Evolutionary conservation across 225 moss, liverwort and hornwort genomes (phyloP).

Genomic region (Pseudisothecium myosuroides): DNA sequence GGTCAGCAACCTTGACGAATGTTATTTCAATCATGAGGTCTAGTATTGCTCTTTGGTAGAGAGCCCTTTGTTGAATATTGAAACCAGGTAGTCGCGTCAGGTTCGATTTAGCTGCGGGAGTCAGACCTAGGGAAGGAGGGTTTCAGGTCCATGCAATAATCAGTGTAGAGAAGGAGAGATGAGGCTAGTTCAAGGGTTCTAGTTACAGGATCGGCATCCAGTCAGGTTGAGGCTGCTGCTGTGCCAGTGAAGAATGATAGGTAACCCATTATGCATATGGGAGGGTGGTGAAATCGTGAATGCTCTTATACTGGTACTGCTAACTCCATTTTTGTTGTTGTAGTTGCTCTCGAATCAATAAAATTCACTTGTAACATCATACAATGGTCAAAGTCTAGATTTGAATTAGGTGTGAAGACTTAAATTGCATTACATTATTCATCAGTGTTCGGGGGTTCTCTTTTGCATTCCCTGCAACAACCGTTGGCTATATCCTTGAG

Average conservation of each 20-base stretch:
- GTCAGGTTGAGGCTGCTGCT: neutral
- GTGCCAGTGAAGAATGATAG: slow-evolving; percentile 6
- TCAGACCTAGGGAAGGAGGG: slow-evolving; percentile 5
- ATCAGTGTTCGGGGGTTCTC: neutral
- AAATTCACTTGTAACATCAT: slow-evolving; percentile 15
- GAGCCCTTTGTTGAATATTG: slow-evolving; percentile 15
- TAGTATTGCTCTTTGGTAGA: neutral
- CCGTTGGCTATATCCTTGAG: neutral
- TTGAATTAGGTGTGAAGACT: neutral
- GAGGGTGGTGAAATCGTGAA: slow-evolving; percentile 22
- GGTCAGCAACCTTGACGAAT: neutral
- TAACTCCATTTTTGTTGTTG: slow-evolving; percentile 32
- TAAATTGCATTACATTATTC: neutral
- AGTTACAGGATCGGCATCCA: neutral
- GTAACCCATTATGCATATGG: slow-evolving; percentile 21
- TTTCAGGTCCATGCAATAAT: slow-evolving; percentile 18
- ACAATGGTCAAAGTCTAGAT: neutral
- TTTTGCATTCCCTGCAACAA: neutral
- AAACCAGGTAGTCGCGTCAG: slow-evolving; percentile 17
- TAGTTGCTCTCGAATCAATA: slow-evolving; percentile 20
- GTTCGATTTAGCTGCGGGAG: slow-evolving; percentile 32
- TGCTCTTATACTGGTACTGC: slow-evolving; percentile 3
- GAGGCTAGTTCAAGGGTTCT: slow-evolving; percentile 8
- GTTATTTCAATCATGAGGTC: slow-evolving; percentile 8
- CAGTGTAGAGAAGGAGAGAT: neutral